These are phyloP conservation scores for Flaveria floridana DNA, from an alignment of 140 eudicot genomes.

Conservation along the genomic window DNA sequence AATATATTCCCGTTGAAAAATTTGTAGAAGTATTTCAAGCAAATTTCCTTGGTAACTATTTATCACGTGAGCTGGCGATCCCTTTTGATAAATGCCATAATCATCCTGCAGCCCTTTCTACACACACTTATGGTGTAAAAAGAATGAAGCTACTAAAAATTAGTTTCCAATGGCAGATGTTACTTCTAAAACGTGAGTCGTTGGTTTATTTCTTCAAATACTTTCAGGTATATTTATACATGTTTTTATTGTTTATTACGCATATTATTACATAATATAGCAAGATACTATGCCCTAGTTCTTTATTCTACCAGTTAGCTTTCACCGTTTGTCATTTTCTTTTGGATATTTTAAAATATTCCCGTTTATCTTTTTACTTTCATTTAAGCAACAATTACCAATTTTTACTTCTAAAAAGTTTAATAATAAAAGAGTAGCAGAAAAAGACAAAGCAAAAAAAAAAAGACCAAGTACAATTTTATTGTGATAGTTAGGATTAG, in stretches of 20 bases:
- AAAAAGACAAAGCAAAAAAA: not conserved
- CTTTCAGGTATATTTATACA: conserved; percentile 50
- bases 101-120: conserved; percentile 69
- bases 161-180: conserved; percentile 70
- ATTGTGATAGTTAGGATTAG: not conserved
- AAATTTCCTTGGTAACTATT: conserved; percentile 50
- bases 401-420: not conserved
- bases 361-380: not conserved
- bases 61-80: conserved; percentile 58
- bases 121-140: conserved; percentile 52
- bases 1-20: conserved; percentile 54
- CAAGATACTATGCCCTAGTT: conserved; percentile 2
- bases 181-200: conserved; percentile 66
- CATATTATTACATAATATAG: not conserved
- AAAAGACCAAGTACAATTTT: not conserved
- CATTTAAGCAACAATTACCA: not conserved
- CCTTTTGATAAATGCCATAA: conserved; percentile 46
- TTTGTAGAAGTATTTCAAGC: conserved; percentile 75
- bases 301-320: not conserved
- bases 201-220: conserved; percentile 63
- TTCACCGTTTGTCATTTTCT: not conserved
- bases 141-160: conserved; percentile 55
- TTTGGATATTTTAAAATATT: not conserved
- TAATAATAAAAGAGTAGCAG: not conserved
- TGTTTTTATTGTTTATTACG: not conserved